These are phyloP conservation scores for Tuber aestivum DNA, from an alignment of 495 filamentous ascomycete species.

Conservation along the genomic window DNA sequence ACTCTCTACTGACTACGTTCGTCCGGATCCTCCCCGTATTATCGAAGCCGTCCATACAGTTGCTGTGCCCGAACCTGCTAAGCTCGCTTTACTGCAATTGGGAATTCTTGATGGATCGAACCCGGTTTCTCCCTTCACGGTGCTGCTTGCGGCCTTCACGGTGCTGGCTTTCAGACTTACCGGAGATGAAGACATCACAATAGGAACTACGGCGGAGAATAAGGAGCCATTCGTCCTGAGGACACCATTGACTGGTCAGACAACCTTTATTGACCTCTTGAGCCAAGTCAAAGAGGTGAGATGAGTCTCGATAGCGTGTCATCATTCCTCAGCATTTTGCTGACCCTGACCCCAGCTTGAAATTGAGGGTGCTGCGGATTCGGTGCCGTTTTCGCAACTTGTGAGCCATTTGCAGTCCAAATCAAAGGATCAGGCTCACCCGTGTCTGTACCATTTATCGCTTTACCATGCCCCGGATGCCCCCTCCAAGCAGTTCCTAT, in stretches of 20 bases:
- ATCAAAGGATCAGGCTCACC: conserved; percentile 46
- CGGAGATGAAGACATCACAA: conserved; percentile 52
- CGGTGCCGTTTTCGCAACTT: conserved; percentile 48
- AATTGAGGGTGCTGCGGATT: conserved; percentile 48
- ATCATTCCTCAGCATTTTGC: neutral
- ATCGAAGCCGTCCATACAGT: conserved; percentile 52
- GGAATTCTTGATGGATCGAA: conserved; percentile 44
- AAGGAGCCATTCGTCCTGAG: conserved; percentile 51
- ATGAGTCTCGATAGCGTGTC: neutral
- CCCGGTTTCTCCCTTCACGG: conserved; percentile 46
- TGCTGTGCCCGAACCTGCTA: conserved; percentile 44
- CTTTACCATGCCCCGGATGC: conserved; percentile 48
- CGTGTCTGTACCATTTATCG: conserved; percentile 50
- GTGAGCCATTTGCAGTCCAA: conserved; percentile 48
- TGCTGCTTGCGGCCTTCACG: conserved; percentile 49
- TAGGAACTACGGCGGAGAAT: conserved; percentile 48
- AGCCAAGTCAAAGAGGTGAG: conserved; percentile 50
- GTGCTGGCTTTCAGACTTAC: conserved; percentile 51
- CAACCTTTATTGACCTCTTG: conserved; percentile 47
- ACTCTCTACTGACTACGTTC: conserved; percentile 50
- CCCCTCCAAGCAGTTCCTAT: conserved; percentile 45
- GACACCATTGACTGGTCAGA: conserved; percentile 45
- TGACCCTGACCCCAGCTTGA: conserved; percentile 33
- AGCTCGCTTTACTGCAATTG: conserved; percentile 46
- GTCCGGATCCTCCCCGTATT: conserved; percentile 44